A percentile compares a stretch with the other conserved stretches of the same genome.
Evolutionary conservation across 2,329 filamentous ascomycete genomes (phyloP).

Genomic region (Penicillium sp.): DNA sequence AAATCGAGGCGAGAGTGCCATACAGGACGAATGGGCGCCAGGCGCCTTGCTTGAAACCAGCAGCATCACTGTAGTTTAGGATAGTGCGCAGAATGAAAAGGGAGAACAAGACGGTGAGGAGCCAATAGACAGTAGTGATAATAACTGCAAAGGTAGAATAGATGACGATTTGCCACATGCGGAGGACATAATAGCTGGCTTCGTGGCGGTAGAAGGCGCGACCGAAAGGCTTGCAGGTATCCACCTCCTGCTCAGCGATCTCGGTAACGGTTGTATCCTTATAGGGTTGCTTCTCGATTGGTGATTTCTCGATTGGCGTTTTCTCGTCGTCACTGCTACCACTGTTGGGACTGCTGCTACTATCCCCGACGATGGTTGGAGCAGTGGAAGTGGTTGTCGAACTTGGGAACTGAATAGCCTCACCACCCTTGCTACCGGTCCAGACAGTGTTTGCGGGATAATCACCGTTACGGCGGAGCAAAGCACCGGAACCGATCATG

Average conservation of each 20-base stretch:
- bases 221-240: constrained; percentile 50
- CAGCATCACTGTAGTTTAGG: constrained; percentile 23
- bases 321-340: constrained; percentile 8
- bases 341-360: constrained; percentile 8
- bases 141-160: constrained; percentile 51
- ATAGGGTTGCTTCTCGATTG: constrained; percentile 6
- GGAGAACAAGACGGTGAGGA: constrained; percentile 47
- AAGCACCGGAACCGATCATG: constrained; percentile 55
- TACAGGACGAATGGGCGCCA: constrained; percentile 41
- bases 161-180: constrained; percentile 48
- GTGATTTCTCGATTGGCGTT: too few relatives aligned
- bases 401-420: constrained; percentile 48
- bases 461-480: constrained; percentile 47
- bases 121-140: constrained; percentile 51
- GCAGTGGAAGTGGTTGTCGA: constrained; percentile 14
- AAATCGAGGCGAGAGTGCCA: constrained; percentile 13
- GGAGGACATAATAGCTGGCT: constrained; percentile 52
- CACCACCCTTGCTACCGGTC: constrained; percentile 53
- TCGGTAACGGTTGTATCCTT: not conserved
- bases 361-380: constrained; percentile 12
- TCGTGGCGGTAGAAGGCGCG: constrained; percentile 55
- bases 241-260: constrained; percentile 17
- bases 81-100: constrained; percentile 45
- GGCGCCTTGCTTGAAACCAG: constrained; percentile 29
- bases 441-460: constrained; percentile 51